Conservation (phyloP, 371 early-diverging fungal species). For the Synchytrium microbalum region DNA sequence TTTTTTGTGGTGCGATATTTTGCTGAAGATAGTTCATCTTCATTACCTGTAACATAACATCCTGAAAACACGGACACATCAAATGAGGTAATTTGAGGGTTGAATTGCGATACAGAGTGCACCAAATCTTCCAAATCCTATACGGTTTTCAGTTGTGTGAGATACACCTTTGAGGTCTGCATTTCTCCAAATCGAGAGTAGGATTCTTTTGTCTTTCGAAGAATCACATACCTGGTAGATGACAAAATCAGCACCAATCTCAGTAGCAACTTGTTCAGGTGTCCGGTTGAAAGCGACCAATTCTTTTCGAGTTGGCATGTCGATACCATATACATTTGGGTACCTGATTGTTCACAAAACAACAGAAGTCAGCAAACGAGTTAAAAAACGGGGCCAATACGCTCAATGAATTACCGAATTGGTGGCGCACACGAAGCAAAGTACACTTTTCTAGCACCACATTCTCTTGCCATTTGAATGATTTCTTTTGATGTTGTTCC, state of each 20-base stretch:
- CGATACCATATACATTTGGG: slow-evolving; percentile 98
- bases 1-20: neutral
- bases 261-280: slow-evolving; percentile 74
- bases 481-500: slow-evolving; percentile 97
- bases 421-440: slow-evolving; percentile 96
- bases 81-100: slow-evolving; percentile 67
- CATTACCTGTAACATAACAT: slow-evolving; percentile 68
- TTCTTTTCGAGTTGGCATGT: slow-evolving; percentile 92
- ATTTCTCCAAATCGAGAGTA: neutral
- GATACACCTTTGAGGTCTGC: neutral
- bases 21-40: neutral
- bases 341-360: slow-evolving; percentile 30
- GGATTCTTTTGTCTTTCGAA: neutral
- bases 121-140: slow-evolving; percentile 68
- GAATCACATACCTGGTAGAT: slow-evolving; percentile 61
- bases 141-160: neutral
- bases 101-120: slow-evolving; percentile 71
- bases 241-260: slow-evolving; percentile 86
- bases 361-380: neutral
- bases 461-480: slow-evolving; percentile 95
- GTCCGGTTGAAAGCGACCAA: slow-evolving; percentile 75
- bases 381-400: neutral
- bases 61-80: slow-evolving; percentile 95
- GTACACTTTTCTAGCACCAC: slow-evolving; percentile 95
- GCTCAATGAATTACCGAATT: slow-evolving; percentile 48